phyloP scores from a whole-genome alignment of 2,329 filamentous ascomycete genomes.

The Alternaria atra region DNA sequence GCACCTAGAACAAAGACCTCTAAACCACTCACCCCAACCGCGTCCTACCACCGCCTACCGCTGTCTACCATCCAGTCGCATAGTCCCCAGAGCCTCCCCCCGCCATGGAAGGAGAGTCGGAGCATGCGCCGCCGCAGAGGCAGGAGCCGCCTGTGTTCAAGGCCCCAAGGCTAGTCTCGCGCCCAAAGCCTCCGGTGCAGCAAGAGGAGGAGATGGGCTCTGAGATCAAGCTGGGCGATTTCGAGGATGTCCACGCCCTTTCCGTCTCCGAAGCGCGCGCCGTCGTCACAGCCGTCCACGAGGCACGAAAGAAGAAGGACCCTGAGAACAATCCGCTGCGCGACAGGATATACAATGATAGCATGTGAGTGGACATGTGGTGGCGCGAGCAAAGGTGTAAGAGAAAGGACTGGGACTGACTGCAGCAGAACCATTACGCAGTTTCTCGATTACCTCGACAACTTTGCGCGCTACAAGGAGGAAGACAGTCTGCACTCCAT shows the following conservation, averaged over 20 bases:
- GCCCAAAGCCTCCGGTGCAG: conserved; percentile 70
- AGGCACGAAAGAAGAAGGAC: conserved; percentile 78
- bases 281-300: conserved; percentile 87
- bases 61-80: neutral
- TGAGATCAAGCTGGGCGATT: conserved; percentile 88
- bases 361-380: conserved; percentile 37
- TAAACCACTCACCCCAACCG: neutral
- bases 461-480: conserved; percentile 94
- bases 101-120: conserved; percentile 46
- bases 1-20: conserved; percentile 9
- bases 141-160: conserved; percentile 38
- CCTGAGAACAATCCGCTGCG: conserved; percentile 71
- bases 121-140: conserved; percentile 21
- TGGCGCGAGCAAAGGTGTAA: no score
- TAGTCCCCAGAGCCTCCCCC: neutral
- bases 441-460: conserved; percentile 90
- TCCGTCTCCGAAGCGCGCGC: conserved; percentile 92
- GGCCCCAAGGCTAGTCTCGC: conserved; percentile 47
- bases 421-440: conserved; percentile 76
- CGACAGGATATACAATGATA: conserved; percentile 75
- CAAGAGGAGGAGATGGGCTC: conserved; percentile 86
- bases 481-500: conserved; percentile 96
- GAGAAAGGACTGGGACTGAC: conserved; percentile 17
- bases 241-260: conserved; percentile 88
- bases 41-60: neutral